A percentile compares a stretch with the other conserved stretches of the same genome.
phyloP scores from a whole-genome alignment of 257 asterid genomes.

The Marsdenia floribunda region DNA sequence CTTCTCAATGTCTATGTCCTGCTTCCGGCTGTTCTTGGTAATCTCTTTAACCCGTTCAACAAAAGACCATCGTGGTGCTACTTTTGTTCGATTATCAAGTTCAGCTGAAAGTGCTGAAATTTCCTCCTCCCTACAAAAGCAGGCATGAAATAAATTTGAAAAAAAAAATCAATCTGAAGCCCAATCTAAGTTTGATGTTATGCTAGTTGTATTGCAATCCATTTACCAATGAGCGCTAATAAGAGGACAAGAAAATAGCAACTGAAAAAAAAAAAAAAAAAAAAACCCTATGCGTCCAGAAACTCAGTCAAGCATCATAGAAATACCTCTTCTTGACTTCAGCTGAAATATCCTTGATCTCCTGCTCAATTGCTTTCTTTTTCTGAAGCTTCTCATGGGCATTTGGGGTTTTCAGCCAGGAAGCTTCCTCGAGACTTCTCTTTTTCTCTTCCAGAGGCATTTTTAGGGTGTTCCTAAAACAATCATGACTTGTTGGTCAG shows the following conservation, averaged over 20 bases:
- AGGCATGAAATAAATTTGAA: background rate
- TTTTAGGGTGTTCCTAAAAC: constrained; percentile 45
- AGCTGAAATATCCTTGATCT: constrained; percentile 32
- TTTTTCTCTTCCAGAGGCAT: constrained; percentile 45
- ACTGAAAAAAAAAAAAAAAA: background rate
- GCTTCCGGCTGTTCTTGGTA: constrained; percentile 82
- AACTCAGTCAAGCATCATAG: constrained; percentile 9
- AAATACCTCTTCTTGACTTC: constrained; percentile 54
- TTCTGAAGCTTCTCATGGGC: constrained; percentile 37
- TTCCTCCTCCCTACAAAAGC: constrained; percentile 51
- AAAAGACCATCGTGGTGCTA: constrained; percentile 50
- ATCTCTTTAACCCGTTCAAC: constrained; percentile 65
- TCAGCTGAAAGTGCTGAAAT: constrained; percentile 43
- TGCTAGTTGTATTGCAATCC: background rate
- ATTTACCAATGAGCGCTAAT: background rate
- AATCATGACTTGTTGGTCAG: constrained; percentile 18
- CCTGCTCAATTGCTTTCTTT: constrained; percentile 38
- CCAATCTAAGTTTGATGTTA: background rate
- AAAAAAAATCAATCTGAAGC: background rate
- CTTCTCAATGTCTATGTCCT: constrained; percentile 58
- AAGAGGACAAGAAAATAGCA: background rate
- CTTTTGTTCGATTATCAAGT: constrained; percentile 49
- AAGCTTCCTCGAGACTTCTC: constrained; percentile 36
- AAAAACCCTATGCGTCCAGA: constrained; percentile 6
- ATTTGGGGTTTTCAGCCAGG: constrained; percentile 37